Base-by-base conservation (phyloP, 2,329 filamentous ascomycete species). In the Mariannaea sp. region DNA sequence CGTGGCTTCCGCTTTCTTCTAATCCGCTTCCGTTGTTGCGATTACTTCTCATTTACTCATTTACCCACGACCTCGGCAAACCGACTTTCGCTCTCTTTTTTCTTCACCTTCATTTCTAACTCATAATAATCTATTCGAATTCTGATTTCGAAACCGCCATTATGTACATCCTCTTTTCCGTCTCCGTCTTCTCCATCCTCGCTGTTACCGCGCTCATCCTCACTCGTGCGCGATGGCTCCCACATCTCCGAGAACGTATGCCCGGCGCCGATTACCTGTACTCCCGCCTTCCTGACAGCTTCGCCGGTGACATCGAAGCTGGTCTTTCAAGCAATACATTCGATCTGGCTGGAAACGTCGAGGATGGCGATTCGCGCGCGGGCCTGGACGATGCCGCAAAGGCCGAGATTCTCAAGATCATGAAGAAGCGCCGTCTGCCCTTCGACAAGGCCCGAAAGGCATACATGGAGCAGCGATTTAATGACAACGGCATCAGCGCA, bases 361-460 rank as follows among this genome's bases (percentile, higher is more conserved):
- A 87, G 53, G 83, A 82, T 10, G 89, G 89, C 44, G 94, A 99
- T 70, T 79, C 80, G 24, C 84, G 94, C 61, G 83, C 85, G 0
- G 94, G 94, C 0, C 79, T 99, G 14, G 92, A 97, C 69, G 85
- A 88, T 60, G 78, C 77, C 41, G 89, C 84, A 51, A 97, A 97
- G 78, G 76, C 80, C 32, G 90, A 96, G 72, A 86, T 99, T 35
- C 82, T 92, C 66, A 83, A 82, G 64, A 92, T 99, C 64, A 99
- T 99, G 94, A 93, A 91, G 82, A 86, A 81, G 70, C 81, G 86
- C 59, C 82, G 86, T 53, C 83, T 97, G 59, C 83, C 80, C 56
- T 99, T 99, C 70, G 93, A 99, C 74, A 91, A 97, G 75, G 94
- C 93, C 32, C 82, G 94, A 64, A 82, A 90, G 65, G 81, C 91